Percentiles rank a stretch among this genome's conserved stretches.
These are phyloP conservation scores for Chaetoceros tenuissimus DNA, from an alignment of 108 stramenopile genomes.

Conservation along the genomic window DNA sequence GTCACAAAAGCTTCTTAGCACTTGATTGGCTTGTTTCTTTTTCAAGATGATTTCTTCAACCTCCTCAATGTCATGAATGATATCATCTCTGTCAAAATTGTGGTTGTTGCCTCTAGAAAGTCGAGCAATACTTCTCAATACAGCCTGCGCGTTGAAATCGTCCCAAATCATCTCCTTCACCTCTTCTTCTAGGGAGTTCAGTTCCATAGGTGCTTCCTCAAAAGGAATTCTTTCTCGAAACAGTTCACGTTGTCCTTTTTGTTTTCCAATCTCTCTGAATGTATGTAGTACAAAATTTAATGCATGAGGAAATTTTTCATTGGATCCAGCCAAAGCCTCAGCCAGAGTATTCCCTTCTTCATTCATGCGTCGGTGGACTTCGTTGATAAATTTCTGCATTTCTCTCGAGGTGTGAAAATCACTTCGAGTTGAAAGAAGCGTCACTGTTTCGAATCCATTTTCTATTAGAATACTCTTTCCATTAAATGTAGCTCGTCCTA, in stretches of 20 bases:
- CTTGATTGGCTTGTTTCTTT: neutral
- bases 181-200: conserved; percentile 4
- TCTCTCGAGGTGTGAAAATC: conserved; percentile 7
- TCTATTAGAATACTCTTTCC: conserved; percentile 14
- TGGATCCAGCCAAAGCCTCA: conserved; percentile 13
- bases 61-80: too few species aligned
- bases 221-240: neutral
- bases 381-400: conserved; percentile 14
- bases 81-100: too few species aligned
- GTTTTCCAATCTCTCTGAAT: conserved; percentile 12
- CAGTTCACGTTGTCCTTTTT: conserved; percentile 7
- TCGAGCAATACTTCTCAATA: too few species aligned
- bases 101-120: too few species aligned
- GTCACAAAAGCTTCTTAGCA: conserved; percentile 7
- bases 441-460: conserved; percentile 17
- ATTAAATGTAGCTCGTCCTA: conserved; percentile 32
- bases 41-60: too few species aligned
- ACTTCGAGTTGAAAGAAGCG: conserved; percentile 6
- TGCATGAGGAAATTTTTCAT: conserved; percentile 12
- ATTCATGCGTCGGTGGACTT: conserved; percentile 9
- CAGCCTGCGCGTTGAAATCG: conserved; percentile 8
- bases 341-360: too few species aligned
- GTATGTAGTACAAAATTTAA: conserved; percentile 18
- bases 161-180: conserved; percentile 12
- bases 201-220: conserved; percentile 6